Conservation (phyloP, 2,329 filamentous ascomycete species). For the Calonectria pauciramosa region DNA sequence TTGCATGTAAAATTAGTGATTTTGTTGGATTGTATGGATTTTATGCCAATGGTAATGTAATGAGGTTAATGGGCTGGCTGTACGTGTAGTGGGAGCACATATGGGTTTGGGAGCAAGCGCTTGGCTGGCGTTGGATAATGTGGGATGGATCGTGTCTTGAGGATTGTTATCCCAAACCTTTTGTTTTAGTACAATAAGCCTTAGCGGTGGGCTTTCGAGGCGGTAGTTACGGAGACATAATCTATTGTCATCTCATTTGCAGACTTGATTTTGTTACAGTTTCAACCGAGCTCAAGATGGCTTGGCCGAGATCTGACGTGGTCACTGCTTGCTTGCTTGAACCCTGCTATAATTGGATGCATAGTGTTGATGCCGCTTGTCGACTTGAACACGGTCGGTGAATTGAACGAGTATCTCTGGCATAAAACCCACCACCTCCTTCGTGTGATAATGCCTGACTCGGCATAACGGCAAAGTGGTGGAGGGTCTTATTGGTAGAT, state of each 20-base stretch:
- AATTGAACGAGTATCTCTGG: neutral
- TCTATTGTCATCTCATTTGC: neutral
- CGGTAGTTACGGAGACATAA: neutral
- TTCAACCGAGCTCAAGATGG: neutral
- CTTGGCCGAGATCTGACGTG: neutral
- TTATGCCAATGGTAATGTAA: slow-evolving; percentile 10
- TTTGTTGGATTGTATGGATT: neutral
- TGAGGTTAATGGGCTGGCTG: slow-evolving; percentile 5
- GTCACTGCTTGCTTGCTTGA: neutral
- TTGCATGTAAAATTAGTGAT: slow-evolving; percentile 17
- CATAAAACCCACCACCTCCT: neutral
- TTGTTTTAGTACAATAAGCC: neutral
- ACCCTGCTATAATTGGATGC: neutral
- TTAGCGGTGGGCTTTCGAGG: neutral
- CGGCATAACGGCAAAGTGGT: neutral
- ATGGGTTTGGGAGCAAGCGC: slow-evolving; percentile 28
- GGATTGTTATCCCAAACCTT: neutral
- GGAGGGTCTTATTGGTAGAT: neutral
- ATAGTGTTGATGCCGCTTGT: neutral
- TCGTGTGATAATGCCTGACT: slow-evolving; percentile 18
- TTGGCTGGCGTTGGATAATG: slow-evolving; percentile 33
- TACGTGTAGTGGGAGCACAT: slow-evolving; percentile 16
- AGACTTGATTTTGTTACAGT: neutral
- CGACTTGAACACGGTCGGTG: neutral
- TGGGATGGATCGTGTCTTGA: slow-evolving; percentile 30